Evolutionary conservation across 345 rosid genomes (phyloP).

Genomic region (Limnanthes douglasii): DNA sequence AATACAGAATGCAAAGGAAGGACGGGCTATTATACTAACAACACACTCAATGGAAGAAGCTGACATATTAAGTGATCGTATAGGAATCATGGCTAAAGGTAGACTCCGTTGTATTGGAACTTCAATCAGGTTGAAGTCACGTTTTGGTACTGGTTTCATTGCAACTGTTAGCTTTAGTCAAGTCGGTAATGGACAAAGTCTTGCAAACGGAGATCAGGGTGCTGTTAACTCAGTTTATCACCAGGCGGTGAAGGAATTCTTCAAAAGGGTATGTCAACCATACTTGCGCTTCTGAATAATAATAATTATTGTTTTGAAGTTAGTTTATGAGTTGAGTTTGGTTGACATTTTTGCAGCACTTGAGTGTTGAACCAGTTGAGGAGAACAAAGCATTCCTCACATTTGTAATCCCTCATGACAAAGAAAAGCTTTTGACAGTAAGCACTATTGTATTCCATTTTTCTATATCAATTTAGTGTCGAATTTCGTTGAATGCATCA

Average conservation of each 20-base stretch:
- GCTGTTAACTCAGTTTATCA: constrained; percentile 16
- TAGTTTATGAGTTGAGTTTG: too few species aligned
- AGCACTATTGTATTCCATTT: constrained; percentile 11
- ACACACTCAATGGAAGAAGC: constrained; percentile 99
- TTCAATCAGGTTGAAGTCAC: constrained; percentile 79
- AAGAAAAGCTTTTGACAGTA: constrained; percentile 55
- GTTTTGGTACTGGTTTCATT: constrained; percentile 81
- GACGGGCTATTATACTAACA: constrained; percentile 67
- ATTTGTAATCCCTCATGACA: constrained; percentile 69
- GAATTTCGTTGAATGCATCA: too few species aligned
- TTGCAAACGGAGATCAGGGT: constrained; percentile 12
- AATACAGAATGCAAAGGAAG: constrained; percentile 71
- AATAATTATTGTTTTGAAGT: too few species aligned
- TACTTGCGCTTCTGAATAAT: not conserved
- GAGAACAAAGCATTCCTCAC: constrained; percentile 64
- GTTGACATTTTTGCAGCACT: constrained; percentile 25
- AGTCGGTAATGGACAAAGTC: constrained; percentile 20
- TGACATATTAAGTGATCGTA: constrained; percentile 77
- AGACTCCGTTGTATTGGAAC: constrained; percentile 82
- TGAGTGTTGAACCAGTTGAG: constrained; percentile 49
- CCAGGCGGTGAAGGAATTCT: constrained; percentile 54
- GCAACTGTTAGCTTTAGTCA: constrained; percentile 58
- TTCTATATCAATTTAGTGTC: not conserved
- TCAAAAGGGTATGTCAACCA: constrained; percentile 40
- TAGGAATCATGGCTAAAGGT: constrained; percentile 94